Evolutionary conservation across 176 grass and related monocot species (phyloP).

Genomic region (Lolium perenne): DNA sequence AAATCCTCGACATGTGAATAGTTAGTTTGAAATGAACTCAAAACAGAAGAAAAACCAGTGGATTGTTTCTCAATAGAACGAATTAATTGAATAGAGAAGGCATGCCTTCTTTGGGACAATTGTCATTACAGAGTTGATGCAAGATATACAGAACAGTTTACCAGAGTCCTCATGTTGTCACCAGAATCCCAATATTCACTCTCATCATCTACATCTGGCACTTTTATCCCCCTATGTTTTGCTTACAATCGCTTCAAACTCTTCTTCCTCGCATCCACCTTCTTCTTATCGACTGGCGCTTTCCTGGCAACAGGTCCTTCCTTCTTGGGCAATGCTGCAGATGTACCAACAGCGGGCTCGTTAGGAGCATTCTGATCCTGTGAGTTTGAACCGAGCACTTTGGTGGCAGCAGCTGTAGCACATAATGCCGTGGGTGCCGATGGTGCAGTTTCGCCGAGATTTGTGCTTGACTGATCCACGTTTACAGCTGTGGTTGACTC

Average conservation of each 20-base stretch:
- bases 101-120: conserved; percentile 32
- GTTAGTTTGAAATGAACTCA: conserved; percentile 20
- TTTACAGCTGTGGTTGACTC: conserved; percentile 79
- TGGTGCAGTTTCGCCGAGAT: conserved; percentile 46
- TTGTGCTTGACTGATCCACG: conserved; percentile 63
- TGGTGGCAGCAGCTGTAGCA: background rate
- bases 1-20: background rate
- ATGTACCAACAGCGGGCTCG: conserved; percentile 49
- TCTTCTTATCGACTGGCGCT: conserved; percentile 75
- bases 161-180: background rate
- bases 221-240: conserved; percentile 10
- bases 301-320: conserved; percentile 45
- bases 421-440: conserved; percentile 22
- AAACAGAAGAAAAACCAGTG: background rate
- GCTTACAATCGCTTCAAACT: conserved; percentile 82
- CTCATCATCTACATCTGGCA: conserved; percentile 2
- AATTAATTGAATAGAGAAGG: conserved; percentile 44
- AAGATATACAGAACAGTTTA: conserved; percentile 17
- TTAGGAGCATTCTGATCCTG: conserved; percentile 63
- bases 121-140: background rate
- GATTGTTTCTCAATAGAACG: background rate
- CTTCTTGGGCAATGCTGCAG: conserved; percentile 49
- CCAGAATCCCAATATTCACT: background rate
- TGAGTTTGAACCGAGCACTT: conserved; percentile 27
- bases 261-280: conserved; percentile 90